A percentile compares a stretch with the other conserved stretches of the same genome.
Conservation (phyloP, 164 flowering plant species). For the Tinospora cordifolia region DNA sequence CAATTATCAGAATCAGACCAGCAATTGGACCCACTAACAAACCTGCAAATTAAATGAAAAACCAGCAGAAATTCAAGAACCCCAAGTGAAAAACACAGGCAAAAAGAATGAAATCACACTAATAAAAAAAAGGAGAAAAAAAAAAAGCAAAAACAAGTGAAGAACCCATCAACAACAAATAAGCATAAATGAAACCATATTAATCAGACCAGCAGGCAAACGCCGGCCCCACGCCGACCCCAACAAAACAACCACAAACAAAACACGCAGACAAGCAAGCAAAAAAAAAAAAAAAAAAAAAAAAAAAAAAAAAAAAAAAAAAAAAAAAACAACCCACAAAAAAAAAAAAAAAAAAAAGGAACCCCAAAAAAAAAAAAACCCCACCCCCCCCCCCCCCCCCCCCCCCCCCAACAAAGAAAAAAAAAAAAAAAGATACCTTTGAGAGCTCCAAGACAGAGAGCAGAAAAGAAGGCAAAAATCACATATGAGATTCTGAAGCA, state of each 20-base stretch:
- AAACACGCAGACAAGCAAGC: background rate
- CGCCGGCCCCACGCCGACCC: too few relatives aligned
- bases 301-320: slow-evolving; percentile 1
- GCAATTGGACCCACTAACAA: slow-evolving; percentile 80
- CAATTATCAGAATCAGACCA: slow-evolving; percentile 48
- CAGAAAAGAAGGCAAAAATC: slow-evolving; percentile 59
- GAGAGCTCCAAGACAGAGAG: slow-evolving; percentile 63
- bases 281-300: background rate
- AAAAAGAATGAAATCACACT: background rate
- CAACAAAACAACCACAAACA: too few relatives aligned
- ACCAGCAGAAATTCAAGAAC: background rate
- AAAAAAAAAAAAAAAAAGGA: background rate
- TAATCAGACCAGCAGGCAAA: too few relatives aligned
- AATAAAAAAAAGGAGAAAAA: too few relatives aligned
- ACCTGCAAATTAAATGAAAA: slow-evolving; percentile 34
- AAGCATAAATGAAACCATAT: too few relatives aligned
- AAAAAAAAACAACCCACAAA: background rate
- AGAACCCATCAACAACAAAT: background rate
- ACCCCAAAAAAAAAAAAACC: too few relatives aligned
- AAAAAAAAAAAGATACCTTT: slow-evolving; percentile 42
- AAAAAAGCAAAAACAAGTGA: background rate
- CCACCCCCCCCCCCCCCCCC: too few relatives aligned
- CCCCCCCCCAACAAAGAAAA: background rate
- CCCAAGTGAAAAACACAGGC: background rate
- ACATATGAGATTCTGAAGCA: slow-evolving; percentile 49